Evolutionary conservation across 345 rosid genomes (phyloP).

Genomic region (Camelina sativa): DNA sequence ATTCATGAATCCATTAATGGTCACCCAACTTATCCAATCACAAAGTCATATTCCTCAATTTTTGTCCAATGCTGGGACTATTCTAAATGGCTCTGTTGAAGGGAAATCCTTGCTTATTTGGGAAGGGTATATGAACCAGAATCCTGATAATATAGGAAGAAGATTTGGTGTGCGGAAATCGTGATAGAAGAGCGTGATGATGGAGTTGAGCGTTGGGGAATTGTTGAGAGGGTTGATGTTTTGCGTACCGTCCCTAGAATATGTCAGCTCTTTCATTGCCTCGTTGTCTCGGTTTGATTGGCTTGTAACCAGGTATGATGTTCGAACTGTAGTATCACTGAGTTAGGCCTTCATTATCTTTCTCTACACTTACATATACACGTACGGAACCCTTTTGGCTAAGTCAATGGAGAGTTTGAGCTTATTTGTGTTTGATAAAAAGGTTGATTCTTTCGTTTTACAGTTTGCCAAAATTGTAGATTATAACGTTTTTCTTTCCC

Average conservation of each 20-base stretch:
- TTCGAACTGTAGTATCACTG: background rate
- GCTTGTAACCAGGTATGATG: background rate
- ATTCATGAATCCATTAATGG: too few species aligned
- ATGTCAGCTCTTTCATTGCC: background rate
- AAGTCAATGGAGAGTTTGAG: background rate
- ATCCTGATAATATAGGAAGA: background rate
- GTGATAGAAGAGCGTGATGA: background rate
- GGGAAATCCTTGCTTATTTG: background rate
- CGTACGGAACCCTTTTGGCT: background rate
- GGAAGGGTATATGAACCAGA: background rate
- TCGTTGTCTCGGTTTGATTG: constrained; percentile 1
- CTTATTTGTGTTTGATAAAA: background rate
- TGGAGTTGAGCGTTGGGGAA: background rate
- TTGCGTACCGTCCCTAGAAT: background rate
- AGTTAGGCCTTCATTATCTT: background rate
- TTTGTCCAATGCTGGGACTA: too few species aligned
- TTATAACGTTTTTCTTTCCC: background rate
- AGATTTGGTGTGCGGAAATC: constrained; percentile 4
- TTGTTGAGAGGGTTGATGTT: background rate
- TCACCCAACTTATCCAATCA: too few species aligned
- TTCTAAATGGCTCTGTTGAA: too few species aligned
- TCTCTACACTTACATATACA: background rate
- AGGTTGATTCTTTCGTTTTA: background rate
- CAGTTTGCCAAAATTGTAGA: background rate
- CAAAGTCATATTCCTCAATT: too few species aligned